A percentile compares a stretch with the other conserved stretches of the same genome.
Conservation (phyloP, 495 filamentous ascomycete genomes). For the Choiromyces venosus region DNA sequence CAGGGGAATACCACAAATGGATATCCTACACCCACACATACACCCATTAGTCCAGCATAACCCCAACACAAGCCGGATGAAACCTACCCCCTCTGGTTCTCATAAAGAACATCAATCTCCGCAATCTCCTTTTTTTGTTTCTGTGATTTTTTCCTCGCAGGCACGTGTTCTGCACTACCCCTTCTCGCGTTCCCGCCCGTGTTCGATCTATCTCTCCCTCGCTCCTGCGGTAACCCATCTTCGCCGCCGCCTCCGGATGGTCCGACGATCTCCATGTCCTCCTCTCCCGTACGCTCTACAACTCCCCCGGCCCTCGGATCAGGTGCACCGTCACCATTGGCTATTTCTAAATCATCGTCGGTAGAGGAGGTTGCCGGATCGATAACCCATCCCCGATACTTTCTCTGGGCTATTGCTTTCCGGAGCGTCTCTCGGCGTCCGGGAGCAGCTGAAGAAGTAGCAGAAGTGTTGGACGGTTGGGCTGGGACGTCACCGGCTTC, state of each 20-base stretch:
- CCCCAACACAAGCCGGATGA: background rate
- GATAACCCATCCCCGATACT: conserved; percentile 29
- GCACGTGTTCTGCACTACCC: conserved; percentile 15
- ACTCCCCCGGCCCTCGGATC: conserved; percentile 29
- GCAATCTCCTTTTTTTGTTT: conserved; percentile 47
- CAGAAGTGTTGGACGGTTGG: conserved; percentile 17
- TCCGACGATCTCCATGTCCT: conserved; percentile 15
- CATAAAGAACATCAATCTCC: conserved; percentile 82
- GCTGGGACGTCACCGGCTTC: conserved; percentile 12
- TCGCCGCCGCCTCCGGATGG: conserved; percentile 12
- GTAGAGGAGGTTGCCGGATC: conserved; percentile 10
- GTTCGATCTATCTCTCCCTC: conserved; percentile 17
- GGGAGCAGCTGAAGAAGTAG: conserved; percentile 4
- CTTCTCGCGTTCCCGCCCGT: conserved; percentile 40
- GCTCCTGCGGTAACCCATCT: background rate
- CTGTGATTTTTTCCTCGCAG: conserved; percentile 13
- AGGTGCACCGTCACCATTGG: conserved; percentile 10
- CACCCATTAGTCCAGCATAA: background rate
- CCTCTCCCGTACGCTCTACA: conserved; percentile 21
- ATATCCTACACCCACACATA: conserved; percentile 46
- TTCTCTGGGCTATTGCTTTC: conserved; percentile 39
- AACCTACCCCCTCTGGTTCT: conserved; percentile 71
- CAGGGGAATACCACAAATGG: conserved; percentile 79
- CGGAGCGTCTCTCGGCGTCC: conserved; percentile 33
- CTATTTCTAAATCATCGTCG: conserved; percentile 15